phyloP scores from a whole-genome alignment of 176 grass and related monocot species.

The Carex parvula region DNA sequence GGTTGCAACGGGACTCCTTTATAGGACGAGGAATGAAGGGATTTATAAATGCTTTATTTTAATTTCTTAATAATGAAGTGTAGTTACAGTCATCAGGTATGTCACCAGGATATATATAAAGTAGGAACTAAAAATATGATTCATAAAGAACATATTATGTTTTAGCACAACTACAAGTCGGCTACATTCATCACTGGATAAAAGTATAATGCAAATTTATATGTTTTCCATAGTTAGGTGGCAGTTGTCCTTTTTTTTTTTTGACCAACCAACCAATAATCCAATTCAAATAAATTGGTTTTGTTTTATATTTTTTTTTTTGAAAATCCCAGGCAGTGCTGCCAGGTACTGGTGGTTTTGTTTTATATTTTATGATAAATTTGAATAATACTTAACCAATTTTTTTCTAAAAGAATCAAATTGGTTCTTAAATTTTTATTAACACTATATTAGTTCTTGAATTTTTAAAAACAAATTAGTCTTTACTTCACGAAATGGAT shows the following conservation, averaged over 20 bases:
- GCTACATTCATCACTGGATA: not conserved
- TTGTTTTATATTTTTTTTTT: too few species aligned
- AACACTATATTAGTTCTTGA: too few species aligned
- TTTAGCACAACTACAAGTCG: too few species aligned
- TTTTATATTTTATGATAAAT: not conserved
- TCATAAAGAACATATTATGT: not conserved
- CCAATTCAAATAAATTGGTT: not conserved
- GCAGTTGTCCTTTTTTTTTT: not conserved
- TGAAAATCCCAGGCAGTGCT: too few species aligned
- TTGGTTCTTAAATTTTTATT: too few species aligned
- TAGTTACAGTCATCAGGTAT: slow-evolving; percentile 1
- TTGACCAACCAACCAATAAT: not conserved
- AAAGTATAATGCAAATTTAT: not conserved
- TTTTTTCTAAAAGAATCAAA: too few species aligned
- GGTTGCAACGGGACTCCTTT: not conserved
- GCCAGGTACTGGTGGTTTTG: too few species aligned
- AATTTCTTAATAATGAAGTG: not conserved
- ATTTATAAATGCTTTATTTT: not conserved
- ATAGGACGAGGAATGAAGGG: not conserved
- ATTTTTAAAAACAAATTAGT: too few species aligned
- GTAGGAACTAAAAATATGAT: not conserved
- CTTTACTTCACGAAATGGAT: too few species aligned
- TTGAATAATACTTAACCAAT: not conserved
- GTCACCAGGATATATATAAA: not conserved
- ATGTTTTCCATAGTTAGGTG: not conserved